Evolutionary conservation across 78 protist species (phyloP), one percentile per base, ranked within the genome.

Genomic region (Speleostelium caveatum): DNA sequence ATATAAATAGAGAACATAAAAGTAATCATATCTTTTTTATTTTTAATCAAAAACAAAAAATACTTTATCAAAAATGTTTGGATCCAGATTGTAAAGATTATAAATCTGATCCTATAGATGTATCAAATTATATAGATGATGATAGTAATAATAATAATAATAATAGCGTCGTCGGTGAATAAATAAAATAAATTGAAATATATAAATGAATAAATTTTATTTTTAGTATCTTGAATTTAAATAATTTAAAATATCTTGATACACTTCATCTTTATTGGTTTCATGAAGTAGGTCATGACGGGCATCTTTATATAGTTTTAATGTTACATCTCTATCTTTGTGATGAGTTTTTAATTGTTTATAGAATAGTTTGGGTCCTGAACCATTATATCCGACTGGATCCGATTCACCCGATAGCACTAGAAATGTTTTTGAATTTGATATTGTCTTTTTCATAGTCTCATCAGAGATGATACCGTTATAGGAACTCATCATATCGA

Each of bases 1-100:
- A 75, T 59, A 75, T 75, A 24, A n/a, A 41, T 2, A n/a, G 85
- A 16, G 69, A 75, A 41, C 85, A 75, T 35, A 75, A 75, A 38
- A 60, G 85, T 12, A 55, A 75, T 12, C n/a, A 75, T 26, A 75
- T 75, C 2, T 60, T 59, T 41, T 59, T 60, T 4, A 38, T 55
- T 55, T 41, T 59, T 2, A 39, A 60, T 59, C 24, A n/a, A 1
- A n/a, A 41, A 21, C 2, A 19, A 21, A 12, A 26, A 6, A n/a
- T 21, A 3, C 1, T 75, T 1, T 2, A 32, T 33, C 85, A 75
- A 75, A 55, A 24, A 22, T 75, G 85, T 58, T 61, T 75, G 3
- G 85, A 75, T 26, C 22, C 4, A n/a, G 85, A 75, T 28, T 75
- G 85, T 30, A 75, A 60, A 60, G 5, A 3, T 26, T 75, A 26